Percentiles rank a stretch among this genome's conserved stretches.
Evolutionary conservation across 2,329 filamentous ascomycete genomes (phyloP).

Genomic region (Sodiomyces alkalinus): DNA sequence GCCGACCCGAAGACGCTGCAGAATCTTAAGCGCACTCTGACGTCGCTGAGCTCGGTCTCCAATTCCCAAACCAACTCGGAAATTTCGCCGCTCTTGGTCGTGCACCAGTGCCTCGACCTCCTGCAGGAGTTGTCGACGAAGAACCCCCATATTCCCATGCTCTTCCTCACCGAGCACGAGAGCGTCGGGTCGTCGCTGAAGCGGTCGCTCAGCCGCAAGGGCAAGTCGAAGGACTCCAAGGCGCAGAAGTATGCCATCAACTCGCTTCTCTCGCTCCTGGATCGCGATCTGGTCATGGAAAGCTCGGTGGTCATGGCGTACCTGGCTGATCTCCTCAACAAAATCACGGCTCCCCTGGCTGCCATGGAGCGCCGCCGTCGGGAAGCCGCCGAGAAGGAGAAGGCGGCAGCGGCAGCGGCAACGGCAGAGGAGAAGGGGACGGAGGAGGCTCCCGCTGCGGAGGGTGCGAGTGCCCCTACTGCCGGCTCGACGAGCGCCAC

Average conservation of each 20-base stretch:
- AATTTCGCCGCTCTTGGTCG: conserved; percentile 84
- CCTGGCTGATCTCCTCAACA: conserved; percentile 71
- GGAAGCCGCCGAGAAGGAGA: conserved; percentile 42
- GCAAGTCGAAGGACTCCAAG: conserved; percentile 62
- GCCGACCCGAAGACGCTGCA: conserved; percentile 61
- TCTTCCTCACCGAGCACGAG: conserved; percentile 93
- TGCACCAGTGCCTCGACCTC: conserved; percentile 84
- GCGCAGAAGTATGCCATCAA: conserved; percentile 85
- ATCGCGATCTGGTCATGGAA: conserved; percentile 91
- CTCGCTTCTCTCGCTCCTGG: conserved; percentile 71
- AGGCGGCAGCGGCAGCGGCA: conserved; percentile 23
- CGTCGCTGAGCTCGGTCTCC: conserved; percentile 33
- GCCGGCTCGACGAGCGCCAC: background rate
- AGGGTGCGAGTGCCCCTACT: conserved; percentile 6
- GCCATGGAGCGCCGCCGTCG: conserved; percentile 71
- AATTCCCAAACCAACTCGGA: conserved; percentile 54
- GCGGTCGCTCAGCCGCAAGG: conserved; percentile 62
- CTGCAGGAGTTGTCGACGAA: conserved; percentile 71
- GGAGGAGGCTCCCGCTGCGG: conserved; percentile 7
- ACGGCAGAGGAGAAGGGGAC: conserved; percentile 17
- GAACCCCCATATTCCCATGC: conserved; percentile 74
- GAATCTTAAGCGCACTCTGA: conserved; percentile 58
- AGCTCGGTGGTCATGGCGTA: conserved; percentile 95
- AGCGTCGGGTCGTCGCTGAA: conserved; percentile 58
- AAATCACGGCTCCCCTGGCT: conserved; percentile 75